phyloP scores from a whole-genome alignment of 805 yeast species.

The Millerago galiae region DNA sequence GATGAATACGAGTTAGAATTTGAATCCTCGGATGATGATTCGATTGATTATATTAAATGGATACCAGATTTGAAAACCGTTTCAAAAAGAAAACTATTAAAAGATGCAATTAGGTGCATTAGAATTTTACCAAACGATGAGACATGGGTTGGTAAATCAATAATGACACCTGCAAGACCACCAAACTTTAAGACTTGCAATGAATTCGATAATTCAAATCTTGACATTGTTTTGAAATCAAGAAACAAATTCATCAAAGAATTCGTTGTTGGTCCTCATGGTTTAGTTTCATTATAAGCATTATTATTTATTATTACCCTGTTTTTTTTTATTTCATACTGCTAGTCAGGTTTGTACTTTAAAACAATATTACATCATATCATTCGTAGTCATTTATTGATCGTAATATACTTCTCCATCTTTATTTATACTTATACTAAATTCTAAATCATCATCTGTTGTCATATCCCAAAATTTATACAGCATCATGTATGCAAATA shows the following conservation, averaged over 20 bases:
- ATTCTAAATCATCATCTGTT: slow-evolving; percentile 91
- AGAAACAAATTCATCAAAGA: slow-evolving; percentile 8
- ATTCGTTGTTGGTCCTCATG: slow-evolving; percentile 9
- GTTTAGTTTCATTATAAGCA: slow-evolving; percentile 4
- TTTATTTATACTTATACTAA: slow-evolving; percentile 57
- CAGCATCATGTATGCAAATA: slow-evolving; percentile 87
- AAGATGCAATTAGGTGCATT: slow-evolving; percentile 52
- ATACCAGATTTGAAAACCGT: slow-evolving; percentile 34
- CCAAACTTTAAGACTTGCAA: slow-evolving; percentile 9
- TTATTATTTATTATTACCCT: background rate
- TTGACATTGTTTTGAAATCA: slow-evolving; percentile 1
- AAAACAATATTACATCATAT: too few relatives aligned
- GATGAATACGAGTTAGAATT: background rate
- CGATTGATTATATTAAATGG: slow-evolving; percentile 33
- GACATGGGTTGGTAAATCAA: slow-evolving; percentile 42
- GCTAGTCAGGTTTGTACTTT: background rate
- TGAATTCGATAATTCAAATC: background rate
- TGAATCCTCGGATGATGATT: background rate
- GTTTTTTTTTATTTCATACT: background rate
- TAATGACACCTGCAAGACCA: slow-evolving; percentile 25
- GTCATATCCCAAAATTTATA: slow-evolving; percentile 96
- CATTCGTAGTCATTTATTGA: background rate
- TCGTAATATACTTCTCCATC: slow-evolving; percentile 28
- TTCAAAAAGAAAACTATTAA: slow-evolving; percentile 35
- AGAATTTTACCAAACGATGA: slow-evolving; percentile 47